Base-by-base conservation (phyloP, 306 rosid genomes). In the Erythrophleum fordii region DNA sequence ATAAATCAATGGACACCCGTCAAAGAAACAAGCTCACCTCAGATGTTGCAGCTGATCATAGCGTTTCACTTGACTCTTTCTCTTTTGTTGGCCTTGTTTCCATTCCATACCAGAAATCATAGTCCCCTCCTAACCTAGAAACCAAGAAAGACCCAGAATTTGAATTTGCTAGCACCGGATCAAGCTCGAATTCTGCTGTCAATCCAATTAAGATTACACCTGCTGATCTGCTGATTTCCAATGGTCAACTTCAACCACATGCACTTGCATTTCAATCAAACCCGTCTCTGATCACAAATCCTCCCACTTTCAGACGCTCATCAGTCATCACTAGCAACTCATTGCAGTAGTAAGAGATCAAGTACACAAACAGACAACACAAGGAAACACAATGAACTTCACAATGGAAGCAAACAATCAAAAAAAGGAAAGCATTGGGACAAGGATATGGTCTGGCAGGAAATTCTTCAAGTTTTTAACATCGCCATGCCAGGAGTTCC, bases 401-500 rank as follows among this genome's bases (percentile, higher is more conserved):
- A 77, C 77, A 39, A 68, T 64, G 71, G 48, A 75, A 69, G 70
- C 73, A 75, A 72, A 42, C 85, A 84, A 65, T 49, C 65, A 18
- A 79, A 76, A n/a, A 56, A 81, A 81, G 77, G 51, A 81, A 79
- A 55, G 77, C 34, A 45, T 75, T 3, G 62, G 4, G 69, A 28
- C 44, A 62, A 84, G 81, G 56, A 68, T 72, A 61, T 37, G 80
- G 65, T 82, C 86, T 72, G 84, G 87, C 77, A 62, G 59, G 87
- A 90, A 82, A 84, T 13, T 89, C 22, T 75, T 85, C 65, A 80
- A 52, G 79, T 82, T 74, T 74, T 77, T 88, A 77, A 59, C 85
- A 61, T 87, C 80, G 69, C 96, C 92, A 48, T 91, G 96, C 77
- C 80, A 61, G 73, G 86, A 84, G 72, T 88, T 89, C 77, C 56